A percentile compares a stretch with the other conserved stretches of the same genome.
Evolutionary conservation across 2,329 filamentous ascomycete genomes (phyloP).

Genomic region (Colletotrichum musae): DNA sequence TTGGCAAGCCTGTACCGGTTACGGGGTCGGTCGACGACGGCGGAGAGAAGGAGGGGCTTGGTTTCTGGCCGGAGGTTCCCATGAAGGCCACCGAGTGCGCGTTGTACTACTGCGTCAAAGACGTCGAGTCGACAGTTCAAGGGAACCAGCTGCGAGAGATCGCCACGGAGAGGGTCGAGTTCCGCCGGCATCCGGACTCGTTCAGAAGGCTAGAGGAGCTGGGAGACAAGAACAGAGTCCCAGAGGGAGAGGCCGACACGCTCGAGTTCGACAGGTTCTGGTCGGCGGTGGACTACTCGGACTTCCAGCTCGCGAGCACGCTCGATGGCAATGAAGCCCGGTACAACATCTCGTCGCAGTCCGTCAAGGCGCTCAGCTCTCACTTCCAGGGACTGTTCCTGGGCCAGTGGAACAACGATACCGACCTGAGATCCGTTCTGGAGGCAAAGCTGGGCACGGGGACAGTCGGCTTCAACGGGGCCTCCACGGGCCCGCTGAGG

Average conservation of each 20-base stretch:
- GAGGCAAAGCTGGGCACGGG: not conserved
- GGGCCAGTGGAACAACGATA: not conserved
- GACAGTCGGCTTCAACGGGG: slow-evolving; percentile 12
- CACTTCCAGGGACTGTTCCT: slow-evolving; percentile 16
- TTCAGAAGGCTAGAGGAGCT: not conserved
- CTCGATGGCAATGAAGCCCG: not conserved
- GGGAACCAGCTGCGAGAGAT: slow-evolving; percentile 3
- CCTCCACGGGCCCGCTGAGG: not conserved
- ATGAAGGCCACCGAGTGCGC: slow-evolving; percentile 23
- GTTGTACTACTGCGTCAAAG: slow-evolving; percentile 25
- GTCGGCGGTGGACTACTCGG: not conserved
- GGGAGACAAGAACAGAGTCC: not conserved
- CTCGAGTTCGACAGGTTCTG: slow-evolving; percentile 17
- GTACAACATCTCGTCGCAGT: not conserved
- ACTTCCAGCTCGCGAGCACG: not conserved
- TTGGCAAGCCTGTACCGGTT: not conserved
- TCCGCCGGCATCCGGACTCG: not conserved
- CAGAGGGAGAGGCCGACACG: not conserved
- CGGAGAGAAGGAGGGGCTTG: not conserved
- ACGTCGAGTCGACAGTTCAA: not conserved
- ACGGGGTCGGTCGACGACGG: not conserved
- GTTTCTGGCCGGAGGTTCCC: slow-evolving; percentile 16
- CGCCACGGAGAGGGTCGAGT: not conserved
- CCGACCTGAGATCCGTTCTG: not conserved
- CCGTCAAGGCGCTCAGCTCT: slow-evolving; percentile 17